Base-by-base conservation (phyloP, 2,329 filamentous ascomycete species). In the Ophiosphaerella narmari region DNA sequence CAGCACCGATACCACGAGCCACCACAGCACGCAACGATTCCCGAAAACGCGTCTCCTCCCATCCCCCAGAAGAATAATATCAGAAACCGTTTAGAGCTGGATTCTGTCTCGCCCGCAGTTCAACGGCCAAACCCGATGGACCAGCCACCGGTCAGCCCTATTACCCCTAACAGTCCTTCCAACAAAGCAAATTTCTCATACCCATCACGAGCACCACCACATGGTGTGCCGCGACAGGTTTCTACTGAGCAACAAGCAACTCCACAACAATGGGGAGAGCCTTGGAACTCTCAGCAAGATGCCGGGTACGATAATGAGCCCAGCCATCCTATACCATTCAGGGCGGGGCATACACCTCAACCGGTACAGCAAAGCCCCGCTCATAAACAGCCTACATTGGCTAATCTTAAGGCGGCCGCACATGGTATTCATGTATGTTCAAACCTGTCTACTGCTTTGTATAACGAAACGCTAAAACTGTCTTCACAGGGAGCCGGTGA, bases 21-120 rank as follows among this genome's bases (percentile, higher is more conserved):
- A 18, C 36, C 42, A 35, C 39, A 18, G 13, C 49, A 47, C 8
- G 39, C 31, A 4, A 35, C 39, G 9, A 52, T 51, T 35, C 48
- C 48, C 12, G 47, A 55, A 11, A 46, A 50, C 32, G 54, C 59
- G 7, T 71, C 66, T 11, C 70, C 68, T 39, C 68, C 68, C 5
- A 67, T 73, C 29, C 70, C 69, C 29, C 62, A 61, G 32, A 69
- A 62, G 41, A 73, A 65, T 57, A 72, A 70, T 42, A 71, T 72
- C 32, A 60, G 70, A 29, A 59, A 72, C 37, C 61, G 67, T n/a
- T 60, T 71, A 21, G 70, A 73, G 41, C 50, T 72, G 9, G 65
- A 67, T 46, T 68, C 68, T 3, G 57, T 65, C 12, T 72, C 68
- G 43, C 69, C 70, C 12, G 67, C 62, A 4, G 49, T 71, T 7